phyloP scores from a whole-genome alignment of 192 early-diverging fungal species.

The Funneliformis mosseae region DNA sequence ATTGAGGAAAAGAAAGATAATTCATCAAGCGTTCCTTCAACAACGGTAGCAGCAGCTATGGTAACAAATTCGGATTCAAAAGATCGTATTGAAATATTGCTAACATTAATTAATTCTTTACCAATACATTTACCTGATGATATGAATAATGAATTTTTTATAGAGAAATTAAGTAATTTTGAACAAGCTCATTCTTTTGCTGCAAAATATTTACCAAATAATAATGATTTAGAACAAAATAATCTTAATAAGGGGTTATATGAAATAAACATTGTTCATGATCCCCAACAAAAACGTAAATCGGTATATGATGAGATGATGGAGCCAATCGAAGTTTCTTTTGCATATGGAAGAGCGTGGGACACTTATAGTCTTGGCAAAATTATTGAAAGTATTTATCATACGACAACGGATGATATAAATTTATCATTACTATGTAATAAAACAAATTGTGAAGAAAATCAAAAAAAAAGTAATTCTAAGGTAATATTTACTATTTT shows the following conservation, averaged over 20 bases:
- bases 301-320: background rate
- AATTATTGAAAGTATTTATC: constrained; percentile 51
- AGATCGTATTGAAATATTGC: constrained; percentile 43
- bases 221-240: background rate
- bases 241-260: background rate
- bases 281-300: background rate
- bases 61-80: constrained; percentile 35
- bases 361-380: constrained; percentile 56
- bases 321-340: constrained; percentile 31
- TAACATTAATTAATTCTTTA: constrained; percentile 46
- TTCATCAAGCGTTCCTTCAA: background rate
- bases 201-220: constrained; percentile 45
- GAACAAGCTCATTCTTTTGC: constrained; percentile 54
- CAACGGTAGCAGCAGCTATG: constrained; percentile 10
- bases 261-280: background rate
- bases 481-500: background rate
- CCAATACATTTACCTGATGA: constrained; percentile 51
- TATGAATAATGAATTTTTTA: constrained; percentile 48
- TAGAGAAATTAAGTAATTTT: constrained; percentile 53
- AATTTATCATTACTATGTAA: constrained; percentile 31
- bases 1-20: constrained; percentile 19
- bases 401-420: constrained; percentile 35
- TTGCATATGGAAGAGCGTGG: constrained; percentile 52
- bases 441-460: background rate
- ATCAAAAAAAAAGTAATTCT: background rate